Percentiles rank a stretch among this genome's conserved stretches.
phyloP scores from a whole-genome alignment of 2,329 filamentous ascomycete genomes.

The Dactylella cylindrospora region DNA sequence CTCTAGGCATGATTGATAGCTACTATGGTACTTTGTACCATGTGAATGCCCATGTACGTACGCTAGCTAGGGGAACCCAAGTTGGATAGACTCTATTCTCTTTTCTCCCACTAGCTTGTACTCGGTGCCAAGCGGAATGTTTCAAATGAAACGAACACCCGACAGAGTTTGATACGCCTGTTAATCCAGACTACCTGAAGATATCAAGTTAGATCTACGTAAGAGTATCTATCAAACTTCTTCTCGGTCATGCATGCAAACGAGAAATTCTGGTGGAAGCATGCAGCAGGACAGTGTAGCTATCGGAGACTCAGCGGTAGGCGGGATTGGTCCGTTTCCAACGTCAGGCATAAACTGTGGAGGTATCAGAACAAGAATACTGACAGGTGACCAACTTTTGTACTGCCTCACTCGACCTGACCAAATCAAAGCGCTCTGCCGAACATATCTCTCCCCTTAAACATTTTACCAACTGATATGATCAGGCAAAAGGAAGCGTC shows the following conservation, averaged over 20 bases:
- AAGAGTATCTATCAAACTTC: too few species aligned
- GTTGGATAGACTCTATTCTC: too few species aligned
- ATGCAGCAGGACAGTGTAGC: slow-evolving; percentile 21
- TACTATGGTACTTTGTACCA: too few species aligned
- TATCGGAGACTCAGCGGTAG: slow-evolving; percentile 8
- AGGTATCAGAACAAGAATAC: slow-evolving; percentile 8
- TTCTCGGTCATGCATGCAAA: too few species aligned
- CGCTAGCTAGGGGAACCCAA: too few species aligned
- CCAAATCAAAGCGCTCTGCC: slow-evolving; percentile 4
- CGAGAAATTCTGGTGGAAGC: neutral
- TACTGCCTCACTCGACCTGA: too few species aligned
- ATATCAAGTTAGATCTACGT: too few species aligned
- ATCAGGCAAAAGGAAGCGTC: slow-evolving; percentile 27
- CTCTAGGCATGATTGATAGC: too few species aligned
- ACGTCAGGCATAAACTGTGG: neutral
- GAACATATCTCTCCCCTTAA: neutral
- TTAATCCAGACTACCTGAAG: too few species aligned
- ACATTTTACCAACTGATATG: slow-evolving; percentile 25
- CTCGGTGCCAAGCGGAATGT: slow-evolving; percentile 22
- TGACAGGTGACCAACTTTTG: slow-evolving; percentile 44
- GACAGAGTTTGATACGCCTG: too few species aligned
- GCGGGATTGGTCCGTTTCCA: slow-evolving; percentile 12
- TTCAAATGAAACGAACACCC: slow-evolving; percentile 31
- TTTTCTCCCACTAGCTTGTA: too few species aligned
- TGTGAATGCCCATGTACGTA: slow-evolving; percentile 15